These are phyloP conservation scores for Silene conica DNA, from an alignment of 148 eudicot species.

Conservation along the genomic window DNA sequence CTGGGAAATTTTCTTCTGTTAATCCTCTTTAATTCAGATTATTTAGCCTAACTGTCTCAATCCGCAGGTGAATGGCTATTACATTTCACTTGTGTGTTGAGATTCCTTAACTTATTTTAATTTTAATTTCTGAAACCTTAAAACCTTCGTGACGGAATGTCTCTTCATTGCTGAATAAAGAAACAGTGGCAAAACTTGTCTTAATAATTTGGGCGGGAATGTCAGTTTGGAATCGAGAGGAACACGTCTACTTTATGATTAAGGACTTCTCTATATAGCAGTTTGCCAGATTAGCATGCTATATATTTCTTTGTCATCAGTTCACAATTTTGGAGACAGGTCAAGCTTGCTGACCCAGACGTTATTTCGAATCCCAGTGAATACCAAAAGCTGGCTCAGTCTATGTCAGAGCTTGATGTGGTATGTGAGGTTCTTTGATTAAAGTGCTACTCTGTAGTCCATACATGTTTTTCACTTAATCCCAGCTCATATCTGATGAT, in stretches of 20 bases:
- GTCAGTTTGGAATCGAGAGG: not conserved
- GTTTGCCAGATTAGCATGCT: too few relatives aligned
- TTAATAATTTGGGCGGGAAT: not conserved
- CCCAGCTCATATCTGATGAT: not conserved
- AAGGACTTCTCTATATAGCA: not conserved
- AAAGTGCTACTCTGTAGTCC: not conserved
- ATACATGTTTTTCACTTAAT: not conserved
- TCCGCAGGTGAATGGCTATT: not conserved
- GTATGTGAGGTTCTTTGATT: constrained; percentile 29
- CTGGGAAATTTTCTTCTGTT: too few relatives aligned
- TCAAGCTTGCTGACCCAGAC: constrained; percentile 93
- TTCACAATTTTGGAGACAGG: constrained; percentile 33
- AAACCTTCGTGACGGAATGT: not conserved
- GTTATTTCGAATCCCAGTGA: constrained; percentile 86
- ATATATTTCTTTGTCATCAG: not conserved
- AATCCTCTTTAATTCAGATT: too few relatives aligned
- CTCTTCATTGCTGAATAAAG: not conserved
- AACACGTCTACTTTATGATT: not conserved
- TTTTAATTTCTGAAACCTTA: not conserved
- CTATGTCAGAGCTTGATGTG: constrained; percentile 89
- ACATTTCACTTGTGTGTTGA: not conserved
- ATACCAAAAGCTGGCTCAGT: constrained; percentile 87
- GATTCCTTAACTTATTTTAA: not conserved
- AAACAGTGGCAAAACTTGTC: not conserved
- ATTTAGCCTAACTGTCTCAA: too few relatives aligned